Evolutionary conservation across 805 yeast genomes (phyloP).

Genomic region (Ogataea minuta): DNA sequence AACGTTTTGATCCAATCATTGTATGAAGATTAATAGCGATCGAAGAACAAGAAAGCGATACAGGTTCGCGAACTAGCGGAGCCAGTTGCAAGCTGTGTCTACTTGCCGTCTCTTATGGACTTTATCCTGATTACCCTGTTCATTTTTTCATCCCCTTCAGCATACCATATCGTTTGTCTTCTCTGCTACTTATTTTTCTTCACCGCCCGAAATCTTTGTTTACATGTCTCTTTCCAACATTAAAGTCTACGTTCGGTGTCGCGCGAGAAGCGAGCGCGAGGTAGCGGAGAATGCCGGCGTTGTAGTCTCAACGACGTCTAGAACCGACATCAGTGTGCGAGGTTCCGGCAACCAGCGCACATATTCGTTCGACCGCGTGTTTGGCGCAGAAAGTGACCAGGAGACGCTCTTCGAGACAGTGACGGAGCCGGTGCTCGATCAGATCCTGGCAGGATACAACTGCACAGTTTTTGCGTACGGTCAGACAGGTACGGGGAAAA

Average conservation of each 20-base stretch:
- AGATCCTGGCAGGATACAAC: slow-evolving; percentile 72
- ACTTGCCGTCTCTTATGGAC: too few species aligned
- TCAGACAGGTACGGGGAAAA: slow-evolving; percentile 90
- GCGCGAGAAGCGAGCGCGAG: slow-evolving; percentile 61
- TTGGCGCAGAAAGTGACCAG: slow-evolving; percentile 82
- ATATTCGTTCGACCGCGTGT: slow-evolving; percentile 75
- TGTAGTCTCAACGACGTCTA: slow-evolving; percentile 51
- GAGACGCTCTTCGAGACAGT: slow-evolving; percentile 60
- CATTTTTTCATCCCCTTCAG: too few species aligned
- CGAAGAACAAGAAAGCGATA: not conserved
- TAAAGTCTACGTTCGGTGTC: slow-evolving; percentile 61
- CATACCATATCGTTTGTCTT: too few species aligned
- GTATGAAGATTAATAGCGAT: too few species aligned
- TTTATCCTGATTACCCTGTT: too few species aligned
- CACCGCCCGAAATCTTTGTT: slow-evolving; percentile 5
- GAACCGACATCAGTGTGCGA: slow-evolving; percentile 48
- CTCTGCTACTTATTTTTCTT: not conserved
- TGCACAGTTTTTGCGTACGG: slow-evolving; percentile 76
- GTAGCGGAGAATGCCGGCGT: slow-evolving; percentile 56
- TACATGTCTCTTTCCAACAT: slow-evolving; percentile 37
- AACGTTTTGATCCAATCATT: too few species aligned
- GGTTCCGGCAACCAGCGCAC: slow-evolving; percentile 47
- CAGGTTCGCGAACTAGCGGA: not conserved
- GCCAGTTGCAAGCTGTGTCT: too few species aligned
- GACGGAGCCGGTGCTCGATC: slow-evolving; percentile 62